Conservation (phyloP, 208 protist genomes). For the Herpetomonas muscarum region DNA sequence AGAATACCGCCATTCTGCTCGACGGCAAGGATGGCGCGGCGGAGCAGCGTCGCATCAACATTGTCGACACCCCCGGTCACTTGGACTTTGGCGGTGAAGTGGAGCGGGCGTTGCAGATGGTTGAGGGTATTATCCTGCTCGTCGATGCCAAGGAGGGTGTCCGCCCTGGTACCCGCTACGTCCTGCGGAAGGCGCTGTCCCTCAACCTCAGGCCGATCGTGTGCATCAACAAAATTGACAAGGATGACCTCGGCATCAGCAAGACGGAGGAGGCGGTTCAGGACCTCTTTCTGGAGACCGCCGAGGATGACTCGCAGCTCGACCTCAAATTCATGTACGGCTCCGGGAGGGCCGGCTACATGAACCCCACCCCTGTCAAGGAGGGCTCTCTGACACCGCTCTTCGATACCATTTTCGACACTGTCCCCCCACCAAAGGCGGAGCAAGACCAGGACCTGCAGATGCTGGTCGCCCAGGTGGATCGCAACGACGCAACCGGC, state of each 20-base stretch:
- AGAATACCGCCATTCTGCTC: slow-evolving; percentile 90
- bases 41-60: slow-evolving; percentile 89
- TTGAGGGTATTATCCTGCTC: slow-evolving; percentile 96
- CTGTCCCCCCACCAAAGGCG: slow-evolving; percentile 66
- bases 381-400: slow-evolving; percentile 87
- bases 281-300: slow-evolving; percentile 95
- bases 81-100: slow-evolving; percentile 98
- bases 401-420: slow-evolving; percentile 93
- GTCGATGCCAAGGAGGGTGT: slow-evolving; percentile 96
- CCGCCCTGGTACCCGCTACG: slow-evolving; percentile 97
- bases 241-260: slow-evolving; percentile 84
- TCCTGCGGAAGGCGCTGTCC: slow-evolving; percentile 95
- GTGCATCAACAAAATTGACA: slow-evolving; percentile 98
- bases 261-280: slow-evolving; percentile 94
- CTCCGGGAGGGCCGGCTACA: slow-evolving; percentile 90
- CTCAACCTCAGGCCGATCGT: slow-evolving; percentile 94
- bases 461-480: slow-evolving; percentile 95
- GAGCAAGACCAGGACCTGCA: slow-evolving; percentile 62
- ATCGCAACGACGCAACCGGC: slow-evolving; percentile 74
- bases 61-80: slow-evolving; percentile 98
- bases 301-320: slow-evolving; percentile 93
- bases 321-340: slow-evolving; percentile 96
- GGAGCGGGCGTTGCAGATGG: slow-evolving; percentile 96
- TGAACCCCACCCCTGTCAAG: slow-evolving; percentile 67
- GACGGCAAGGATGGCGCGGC: slow-evolving; percentile 25